Percentiles rank a stretch among this genome's conserved stretches.
Evolutionary conservation across 176 grass and related monocot genomes (phyloP).

Genomic region (sorghum (Sorghum bicolor)): Sorghum_bicolor_NCBIv3 NC_012876.2:2452501-2453000

Average conservation of each 20-base stretch:
- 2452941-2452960: no score
- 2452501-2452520: not conserved
- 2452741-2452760: not conserved
- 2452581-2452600: not conserved
- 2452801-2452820: not conserved
- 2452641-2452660: not conserved
- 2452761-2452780: not conserved
- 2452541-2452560: not conserved
- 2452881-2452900: no score
- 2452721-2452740: not conserved
- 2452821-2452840: no score
- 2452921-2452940: no score
- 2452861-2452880: no score
- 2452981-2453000: no score
- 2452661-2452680: not conserved
- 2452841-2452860: no score
- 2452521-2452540: not conserved
- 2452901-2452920: no score
- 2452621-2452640: not conserved
- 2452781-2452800: not conserved
- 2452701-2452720: not conserved
- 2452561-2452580: not conserved
- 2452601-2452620: conserved; percentile 5
- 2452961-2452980: no score
- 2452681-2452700: not conserved